Conservation (phyloP, 495 filamentous ascomycete genomes). For the Chaetomium cochliodes region DNA sequence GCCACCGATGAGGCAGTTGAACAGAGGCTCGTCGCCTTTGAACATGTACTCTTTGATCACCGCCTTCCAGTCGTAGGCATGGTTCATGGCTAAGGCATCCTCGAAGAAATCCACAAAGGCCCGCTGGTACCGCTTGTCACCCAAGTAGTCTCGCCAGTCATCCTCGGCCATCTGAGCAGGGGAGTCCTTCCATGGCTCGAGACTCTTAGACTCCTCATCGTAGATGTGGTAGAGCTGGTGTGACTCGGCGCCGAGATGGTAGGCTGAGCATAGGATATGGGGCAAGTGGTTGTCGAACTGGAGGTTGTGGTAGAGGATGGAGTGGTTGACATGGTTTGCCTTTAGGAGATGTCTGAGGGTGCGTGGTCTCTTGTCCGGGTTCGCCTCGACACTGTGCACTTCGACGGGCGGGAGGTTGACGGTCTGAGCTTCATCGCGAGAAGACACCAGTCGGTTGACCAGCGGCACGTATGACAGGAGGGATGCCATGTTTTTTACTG, state of each 20-base stretch:
- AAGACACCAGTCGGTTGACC: constrained; percentile 44
- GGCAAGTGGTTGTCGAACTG: constrained; percentile 84
- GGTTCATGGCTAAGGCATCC: constrained; percentile 69
- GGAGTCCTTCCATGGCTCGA: constrained; percentile 82
- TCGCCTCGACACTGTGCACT: constrained; percentile 74
- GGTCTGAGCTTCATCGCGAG: constrained; percentile 30
- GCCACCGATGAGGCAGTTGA: constrained; percentile 73
- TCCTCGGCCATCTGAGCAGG: constrained; percentile 75
- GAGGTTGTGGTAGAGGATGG: constrained; percentile 74
- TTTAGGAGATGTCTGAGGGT: constrained; percentile 86
- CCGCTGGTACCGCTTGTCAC: constrained; percentile 75
- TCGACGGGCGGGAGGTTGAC: constrained; percentile 70
- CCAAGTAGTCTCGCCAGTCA: constrained; percentile 85
- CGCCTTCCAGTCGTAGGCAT: constrained; percentile 79
- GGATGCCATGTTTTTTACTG: constrained; percentile 36
- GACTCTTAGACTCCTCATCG: constrained; percentile 64
- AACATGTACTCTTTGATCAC: constrained; percentile 76
- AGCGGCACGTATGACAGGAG: constrained; percentile 51
- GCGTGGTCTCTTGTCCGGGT: constrained; percentile 71
- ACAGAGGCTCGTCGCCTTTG: constrained; percentile 69
- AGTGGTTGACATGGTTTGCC: constrained; percentile 87
- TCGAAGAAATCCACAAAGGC: constrained; percentile 93
- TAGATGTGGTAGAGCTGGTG: constrained; percentile 75
- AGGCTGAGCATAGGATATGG: constrained; percentile 82
- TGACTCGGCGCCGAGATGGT: constrained; percentile 71